Evolutionary conservation across 305 asterid genomes (phyloP).

Genomic region (Solanum chacoense): DNA sequence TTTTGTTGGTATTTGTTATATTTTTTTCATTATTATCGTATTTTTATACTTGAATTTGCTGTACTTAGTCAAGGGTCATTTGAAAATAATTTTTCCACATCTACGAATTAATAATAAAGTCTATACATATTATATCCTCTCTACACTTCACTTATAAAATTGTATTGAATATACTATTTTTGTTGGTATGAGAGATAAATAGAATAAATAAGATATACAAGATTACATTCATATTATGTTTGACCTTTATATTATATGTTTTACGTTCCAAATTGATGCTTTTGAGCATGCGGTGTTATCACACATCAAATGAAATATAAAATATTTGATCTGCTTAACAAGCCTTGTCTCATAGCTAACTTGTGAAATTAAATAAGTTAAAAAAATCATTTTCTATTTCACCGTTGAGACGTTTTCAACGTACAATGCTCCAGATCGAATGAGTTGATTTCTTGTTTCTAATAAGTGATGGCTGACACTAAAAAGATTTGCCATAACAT

Average conservation of each 20-base stretch:
- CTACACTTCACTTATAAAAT: fast-evolving
- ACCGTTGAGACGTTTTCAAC: background rate
- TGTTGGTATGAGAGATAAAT: background rate
- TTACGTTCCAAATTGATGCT: background rate
- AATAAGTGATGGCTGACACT: background rate
- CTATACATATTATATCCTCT: background rate
- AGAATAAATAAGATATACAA: background rate
- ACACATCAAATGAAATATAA: background rate
- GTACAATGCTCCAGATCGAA: background rate
- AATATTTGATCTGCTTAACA: background rate
- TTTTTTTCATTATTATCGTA: background rate
- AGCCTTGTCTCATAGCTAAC: background rate
- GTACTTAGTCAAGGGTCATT: background rate
- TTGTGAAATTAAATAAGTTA: background rate
- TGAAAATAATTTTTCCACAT: fast-evolving
- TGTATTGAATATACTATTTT: background rate
- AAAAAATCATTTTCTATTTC: background rate
- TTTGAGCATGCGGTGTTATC: background rate
- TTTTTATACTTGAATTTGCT: background rate
- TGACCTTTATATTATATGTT: background rate
- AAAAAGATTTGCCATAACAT: background rate
- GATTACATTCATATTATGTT: background rate
- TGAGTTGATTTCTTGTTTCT: background rate
- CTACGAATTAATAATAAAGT: fast-evolving
- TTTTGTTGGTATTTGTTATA: background rate